Evolutionary conservation across 139 green algal species (phyloP).

Genomic region (Tetradesmus lagerheimii): DNA sequence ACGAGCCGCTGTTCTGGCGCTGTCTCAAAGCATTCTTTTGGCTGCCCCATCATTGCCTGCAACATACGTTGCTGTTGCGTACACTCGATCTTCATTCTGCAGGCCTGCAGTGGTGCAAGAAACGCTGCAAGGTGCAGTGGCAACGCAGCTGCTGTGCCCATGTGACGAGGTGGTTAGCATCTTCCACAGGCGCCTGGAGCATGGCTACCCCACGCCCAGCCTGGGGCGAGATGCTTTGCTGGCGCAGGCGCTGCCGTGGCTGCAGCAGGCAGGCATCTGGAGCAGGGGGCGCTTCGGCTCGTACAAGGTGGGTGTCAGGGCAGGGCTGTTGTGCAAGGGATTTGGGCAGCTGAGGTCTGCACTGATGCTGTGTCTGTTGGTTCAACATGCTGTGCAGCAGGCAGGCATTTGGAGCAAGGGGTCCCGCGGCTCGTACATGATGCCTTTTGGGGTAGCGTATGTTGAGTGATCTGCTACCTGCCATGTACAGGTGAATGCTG

Average conservation of each 20-base stretch:
- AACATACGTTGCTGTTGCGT: no score
- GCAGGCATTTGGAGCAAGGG: no score
- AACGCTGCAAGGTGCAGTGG: constrained; percentile 83
- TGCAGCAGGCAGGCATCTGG: constrained; percentile 85
- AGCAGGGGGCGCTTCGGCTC: constrained; percentile 88
- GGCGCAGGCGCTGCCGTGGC: constrained; percentile 87
- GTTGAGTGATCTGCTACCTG: no score
- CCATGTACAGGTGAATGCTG: no score
- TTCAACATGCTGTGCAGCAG: not conserved
- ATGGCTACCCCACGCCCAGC: constrained; percentile 88
- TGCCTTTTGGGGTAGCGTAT: not conserved
- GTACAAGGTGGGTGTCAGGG: constrained; percentile 76
- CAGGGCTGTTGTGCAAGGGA: not conserved
- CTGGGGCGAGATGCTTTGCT: constrained; percentile 85
- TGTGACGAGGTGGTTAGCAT: constrained; percentile 86
- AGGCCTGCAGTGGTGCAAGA: constrained; percentile 82
- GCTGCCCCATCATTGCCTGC: no score
- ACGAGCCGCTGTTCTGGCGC: no score
- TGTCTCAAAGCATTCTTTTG: no score
- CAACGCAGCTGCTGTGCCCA: constrained; percentile 76
- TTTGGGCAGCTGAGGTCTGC: not conserved
- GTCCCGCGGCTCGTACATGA: no score
- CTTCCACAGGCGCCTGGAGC: constrained; percentile 76
- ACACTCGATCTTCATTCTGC: no score
- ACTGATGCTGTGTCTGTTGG: not conserved